Evolutionary conservation across 2,329 filamentous ascomycete genomes (phyloP).

Genomic region (Emydomyces testavorans): DNA sequence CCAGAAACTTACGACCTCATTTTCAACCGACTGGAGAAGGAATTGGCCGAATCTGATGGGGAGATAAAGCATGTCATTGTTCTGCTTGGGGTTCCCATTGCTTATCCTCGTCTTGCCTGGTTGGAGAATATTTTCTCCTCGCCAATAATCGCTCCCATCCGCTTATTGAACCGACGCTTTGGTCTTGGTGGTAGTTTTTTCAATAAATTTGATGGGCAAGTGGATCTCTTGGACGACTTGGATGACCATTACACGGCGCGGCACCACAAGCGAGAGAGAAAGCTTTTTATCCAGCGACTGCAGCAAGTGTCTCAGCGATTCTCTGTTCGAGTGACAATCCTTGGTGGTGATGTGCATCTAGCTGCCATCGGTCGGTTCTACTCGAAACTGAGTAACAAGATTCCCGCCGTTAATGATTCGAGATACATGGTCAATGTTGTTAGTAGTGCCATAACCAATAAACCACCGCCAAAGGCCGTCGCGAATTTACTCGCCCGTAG

Average conservation of each 20-base stretch:
- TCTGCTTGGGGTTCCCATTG: slow-evolving; percentile 60
- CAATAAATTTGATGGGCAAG: slow-evolving; percentile 78
- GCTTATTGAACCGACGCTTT: slow-evolving; percentile 81
- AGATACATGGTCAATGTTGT: slow-evolving; percentile 55
- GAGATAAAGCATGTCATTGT: slow-evolving; percentile 53
- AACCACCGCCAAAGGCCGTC: slow-evolving; percentile 53
- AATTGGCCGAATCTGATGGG: slow-evolving; percentile 41
- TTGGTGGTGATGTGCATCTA: slow-evolving; percentile 54
- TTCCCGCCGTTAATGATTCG: slow-evolving; percentile 48
- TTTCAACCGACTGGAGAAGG: slow-evolving; percentile 44
- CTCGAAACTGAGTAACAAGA: slow-evolving; percentile 46
- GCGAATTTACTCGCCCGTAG: slow-evolving; percentile 52
- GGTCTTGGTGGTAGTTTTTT: slow-evolving; percentile 76
- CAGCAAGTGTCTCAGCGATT: slow-evolving; percentile 48
- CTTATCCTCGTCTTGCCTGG: slow-evolving; percentile 71
- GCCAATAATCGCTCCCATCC: slow-evolving; percentile 76
- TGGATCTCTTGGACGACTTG: slow-evolving; percentile 53
- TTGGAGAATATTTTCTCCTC: slow-evolving; percentile 83
- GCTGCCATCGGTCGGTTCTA: slow-evolving; percentile 56
- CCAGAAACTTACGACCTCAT: slow-evolving; percentile 51
- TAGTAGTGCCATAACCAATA: slow-evolving; percentile 56
- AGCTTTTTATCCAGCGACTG: slow-evolving; percentile 54
- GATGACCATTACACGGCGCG: slow-evolving; percentile 74
- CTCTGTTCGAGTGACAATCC: slow-evolving; percentile 49
- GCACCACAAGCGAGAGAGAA: slow-evolving; percentile 82